Percentiles rank a stretch among this genome's conserved stretches.
Conservation (phyloP, 2,329 filamentous ascomycete species). For the Coleophoma eucalyptorum region DNA sequence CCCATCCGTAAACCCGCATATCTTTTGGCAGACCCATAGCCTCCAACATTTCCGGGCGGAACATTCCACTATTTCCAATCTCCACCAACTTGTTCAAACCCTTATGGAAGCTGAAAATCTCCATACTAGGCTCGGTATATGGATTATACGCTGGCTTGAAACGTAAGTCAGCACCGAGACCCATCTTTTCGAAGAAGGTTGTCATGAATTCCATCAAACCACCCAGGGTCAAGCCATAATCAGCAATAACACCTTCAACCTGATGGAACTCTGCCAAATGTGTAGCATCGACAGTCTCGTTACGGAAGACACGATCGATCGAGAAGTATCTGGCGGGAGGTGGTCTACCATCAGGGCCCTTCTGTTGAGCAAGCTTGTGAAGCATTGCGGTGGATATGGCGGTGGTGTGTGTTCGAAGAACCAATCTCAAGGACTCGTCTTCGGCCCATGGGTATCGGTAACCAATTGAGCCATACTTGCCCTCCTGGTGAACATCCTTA, state of each 20-base stretch:
- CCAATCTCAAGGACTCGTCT: constrained; percentile 81
- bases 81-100: constrained; percentile 89
- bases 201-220: constrained; percentile 94
- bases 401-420: constrained; percentile 94
- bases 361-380: constrained; percentile 80
- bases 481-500: constrained; percentile 79
- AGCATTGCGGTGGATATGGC: constrained; percentile 88
- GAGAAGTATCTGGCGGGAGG: constrained; percentile 90
- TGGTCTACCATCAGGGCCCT: constrained; percentile 64
- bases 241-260: constrained; percentile 96
- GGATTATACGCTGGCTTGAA: constrained; percentile 98
- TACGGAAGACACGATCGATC: constrained; percentile 96
- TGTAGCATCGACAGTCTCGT: constrained; percentile 95
- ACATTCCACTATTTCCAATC: constrained; percentile 98
- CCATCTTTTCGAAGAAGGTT: constrained; percentile 95
- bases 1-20: constrained; percentile 92
- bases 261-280: constrained; percentile 98
- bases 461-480: constrained; percentile 91
- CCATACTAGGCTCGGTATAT: constrained; percentile 94
- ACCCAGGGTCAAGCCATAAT: constrained; percentile 88
- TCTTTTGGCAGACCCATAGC: constrained; percentile 90
- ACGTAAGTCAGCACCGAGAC: constrained; percentile 69
- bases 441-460: constrained; percentile 94
- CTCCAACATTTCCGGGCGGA: constrained; percentile 95
- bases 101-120: constrained; percentile 94